Evolutionary conservation across 805 yeast species (phyloP).

Genomic region (Kuraishia floccosa): DNA sequence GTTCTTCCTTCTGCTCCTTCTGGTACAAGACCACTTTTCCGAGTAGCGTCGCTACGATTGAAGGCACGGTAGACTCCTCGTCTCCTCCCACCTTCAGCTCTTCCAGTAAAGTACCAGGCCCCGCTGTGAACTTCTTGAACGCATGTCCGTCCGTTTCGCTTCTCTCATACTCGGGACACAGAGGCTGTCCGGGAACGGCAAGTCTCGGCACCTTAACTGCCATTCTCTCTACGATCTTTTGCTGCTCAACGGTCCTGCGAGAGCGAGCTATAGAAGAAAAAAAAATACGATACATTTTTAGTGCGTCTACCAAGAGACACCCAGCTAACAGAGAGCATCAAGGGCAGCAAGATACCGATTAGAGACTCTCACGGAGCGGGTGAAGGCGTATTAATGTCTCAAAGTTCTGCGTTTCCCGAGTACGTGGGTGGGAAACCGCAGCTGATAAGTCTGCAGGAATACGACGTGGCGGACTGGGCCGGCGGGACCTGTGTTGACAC

Average conservation of each 20-base stretch:
- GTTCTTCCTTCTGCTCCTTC: too few species aligned
- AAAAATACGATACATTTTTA: too few species aligned
- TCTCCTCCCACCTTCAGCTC: constrained; percentile 27
- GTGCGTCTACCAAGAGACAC: too few species aligned
- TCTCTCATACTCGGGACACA: constrained; percentile 43
- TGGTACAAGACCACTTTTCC: too few species aligned
- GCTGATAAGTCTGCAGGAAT: constrained; percentile 28
- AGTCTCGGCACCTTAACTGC: constrained; percentile 22
- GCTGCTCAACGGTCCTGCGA: too few species aligned
- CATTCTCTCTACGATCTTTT: not conserved
- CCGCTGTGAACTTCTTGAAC: constrained; percentile 40
- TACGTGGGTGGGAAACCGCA: constrained; percentile 35
- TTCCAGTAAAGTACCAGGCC: constrained; percentile 51
- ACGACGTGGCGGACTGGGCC: constrained; percentile 45
- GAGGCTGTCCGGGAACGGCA: constrained; percentile 76
- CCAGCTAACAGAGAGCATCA: too few species aligned
- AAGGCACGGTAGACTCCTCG: constrained; percentile 28
- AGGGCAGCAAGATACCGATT: too few species aligned
- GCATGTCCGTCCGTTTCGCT: constrained; percentile 17
- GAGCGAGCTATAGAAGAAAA: too few species aligned
- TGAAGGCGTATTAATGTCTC: not conserved
- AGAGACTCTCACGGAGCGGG: not conserved
- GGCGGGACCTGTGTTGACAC: constrained; percentile 35
- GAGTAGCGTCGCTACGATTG: constrained; percentile 43
- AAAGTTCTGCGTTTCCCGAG: constrained; percentile 21